Evolutionary conservation across 2,329 filamentous ascomycete species (phyloP).

Genomic region (Neopestalotiopsis sp.): DNA sequence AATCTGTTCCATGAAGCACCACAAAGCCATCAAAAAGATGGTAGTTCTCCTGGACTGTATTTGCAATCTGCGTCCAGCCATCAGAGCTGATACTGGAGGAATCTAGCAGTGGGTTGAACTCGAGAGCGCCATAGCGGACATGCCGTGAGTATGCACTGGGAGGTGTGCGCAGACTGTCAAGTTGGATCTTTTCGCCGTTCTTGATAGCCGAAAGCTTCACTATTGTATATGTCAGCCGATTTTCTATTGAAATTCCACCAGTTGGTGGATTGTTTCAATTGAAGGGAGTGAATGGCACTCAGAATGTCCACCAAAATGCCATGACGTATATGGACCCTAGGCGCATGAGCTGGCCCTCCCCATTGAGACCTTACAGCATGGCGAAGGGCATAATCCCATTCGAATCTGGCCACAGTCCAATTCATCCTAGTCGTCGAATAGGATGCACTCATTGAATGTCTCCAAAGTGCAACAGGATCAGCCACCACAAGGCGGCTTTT

Average conservation of each 20-base stretch:
- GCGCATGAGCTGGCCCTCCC: background rate
- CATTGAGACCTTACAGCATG: background rate
- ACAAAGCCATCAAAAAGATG: slow-evolving; percentile 89
- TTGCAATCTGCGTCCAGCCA: slow-evolving; percentile 85
- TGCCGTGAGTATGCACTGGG: slow-evolving; percentile 79
- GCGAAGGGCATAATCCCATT: background rate
- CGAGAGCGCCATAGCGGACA: slow-evolving; percentile 82
- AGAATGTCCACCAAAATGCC: background rate
- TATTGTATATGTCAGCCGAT: slow-evolving; percentile 24
- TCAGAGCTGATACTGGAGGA: slow-evolving; percentile 87
- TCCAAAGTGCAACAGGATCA: background rate
- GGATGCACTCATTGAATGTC: background rate
- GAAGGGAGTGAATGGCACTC: background rate
- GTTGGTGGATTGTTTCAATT: background rate
- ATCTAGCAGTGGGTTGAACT: slow-evolving; percentile 85
- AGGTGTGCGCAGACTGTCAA: slow-evolving; percentile 79
- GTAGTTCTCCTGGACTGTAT: slow-evolving; percentile 83
- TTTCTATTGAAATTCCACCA: background rate
- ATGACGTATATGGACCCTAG: background rate
- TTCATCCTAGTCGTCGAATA: background rate
- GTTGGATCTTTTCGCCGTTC: slow-evolving; percentile 51
- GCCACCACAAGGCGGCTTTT: background rate
- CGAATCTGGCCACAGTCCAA: background rate
- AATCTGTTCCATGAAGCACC: slow-evolving; percentile 89
- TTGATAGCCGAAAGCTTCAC: slow-evolving; percentile 57